Percentiles rank a stretch among this genome's conserved stretches.
phyloP scores from a whole-genome alignment of 1,284 basidiomycete genomes.

The Cystobasidium sp. region DNA sequence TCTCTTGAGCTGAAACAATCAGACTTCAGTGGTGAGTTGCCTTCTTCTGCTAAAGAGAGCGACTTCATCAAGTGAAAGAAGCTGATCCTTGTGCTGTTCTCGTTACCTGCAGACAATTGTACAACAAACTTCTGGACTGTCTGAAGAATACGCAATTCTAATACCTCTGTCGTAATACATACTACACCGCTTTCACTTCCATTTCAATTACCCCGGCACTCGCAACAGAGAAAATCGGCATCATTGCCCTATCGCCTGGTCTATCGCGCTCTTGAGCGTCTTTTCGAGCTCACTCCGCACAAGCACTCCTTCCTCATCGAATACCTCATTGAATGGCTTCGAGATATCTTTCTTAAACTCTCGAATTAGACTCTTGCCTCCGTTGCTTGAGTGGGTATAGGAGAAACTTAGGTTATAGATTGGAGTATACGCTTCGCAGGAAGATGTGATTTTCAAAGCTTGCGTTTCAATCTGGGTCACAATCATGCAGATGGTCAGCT shows the following conservation, averaged over 20 bases:
- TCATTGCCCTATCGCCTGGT: conserved; percentile 29
- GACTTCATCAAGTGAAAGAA: no score
- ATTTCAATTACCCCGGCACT: neutral
- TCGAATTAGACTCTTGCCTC: conserved; percentile 64
- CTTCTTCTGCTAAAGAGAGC: neutral
- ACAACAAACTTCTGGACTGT: no score
- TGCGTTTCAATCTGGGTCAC: conserved; percentile 74
- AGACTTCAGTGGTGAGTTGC: neutral
- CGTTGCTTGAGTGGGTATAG: conserved; percentile 60
- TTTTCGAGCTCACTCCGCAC: conserved; percentile 43
- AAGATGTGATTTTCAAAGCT: conserved; percentile 72
- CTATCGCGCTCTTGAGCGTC: conserved; percentile 43
- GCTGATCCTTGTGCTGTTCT: no score
- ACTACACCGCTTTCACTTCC: neutral
- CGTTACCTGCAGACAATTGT: no score
- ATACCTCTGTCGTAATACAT: neutral
- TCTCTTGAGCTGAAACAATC: neutral
- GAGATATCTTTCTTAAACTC: conserved; percentile 10
- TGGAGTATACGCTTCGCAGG: conserved; percentile 61
- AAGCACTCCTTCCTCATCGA: conserved; percentile 50
- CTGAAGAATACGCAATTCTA: neutral
- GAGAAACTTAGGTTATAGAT: conserved; percentile 42
- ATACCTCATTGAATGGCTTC: conserved; percentile 45
- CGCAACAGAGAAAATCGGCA: neutral
- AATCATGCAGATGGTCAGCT: neutral